Percentiles rank a stretch among this genome's conserved stretches.
phyloP scores from a whole-genome alignment of 306 rosid species.

The Pterocarpus santalinus region DNA sequence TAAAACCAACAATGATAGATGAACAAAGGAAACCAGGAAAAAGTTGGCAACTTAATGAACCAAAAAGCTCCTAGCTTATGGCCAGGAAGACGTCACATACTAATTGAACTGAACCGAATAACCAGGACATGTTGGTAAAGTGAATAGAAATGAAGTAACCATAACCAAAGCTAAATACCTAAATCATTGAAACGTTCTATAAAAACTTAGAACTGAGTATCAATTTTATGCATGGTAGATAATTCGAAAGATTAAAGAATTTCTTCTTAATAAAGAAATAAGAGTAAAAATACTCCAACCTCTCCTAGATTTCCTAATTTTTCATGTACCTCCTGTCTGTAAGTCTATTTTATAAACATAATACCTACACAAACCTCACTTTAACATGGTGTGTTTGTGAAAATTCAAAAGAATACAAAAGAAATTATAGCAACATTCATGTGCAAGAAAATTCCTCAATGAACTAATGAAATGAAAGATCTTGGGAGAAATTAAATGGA shows the following conservation, averaged over 20 bases:
- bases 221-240: neutral
- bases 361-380: neutral
- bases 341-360: constrained; percentile 18
- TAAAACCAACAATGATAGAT: constrained; percentile 5
- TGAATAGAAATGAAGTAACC: neutral
- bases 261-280: neutral
- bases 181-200: neutral
- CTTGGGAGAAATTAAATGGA: constrained; percentile 4
- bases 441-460: constrained; percentile 22
- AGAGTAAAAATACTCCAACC: neutral
- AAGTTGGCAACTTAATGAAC: neutral
- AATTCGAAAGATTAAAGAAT: neutral
- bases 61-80: neutral
- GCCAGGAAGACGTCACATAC: neutral
- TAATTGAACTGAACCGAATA: constrained; percentile 4
- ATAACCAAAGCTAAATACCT: neutral
- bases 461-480: constrained; percentile 5
- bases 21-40: neutral
- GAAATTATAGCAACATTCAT: constrained; percentile 7
- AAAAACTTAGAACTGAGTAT: neutral
- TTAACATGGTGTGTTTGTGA: neutral
- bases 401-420: neutral
- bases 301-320: constrained; percentile 6
- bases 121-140: constrained; percentile 10
- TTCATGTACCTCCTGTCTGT: neutral